Base-by-base conservation (phyloP, 805 yeast genomes). In the Candida taoyuanica region DNA sequence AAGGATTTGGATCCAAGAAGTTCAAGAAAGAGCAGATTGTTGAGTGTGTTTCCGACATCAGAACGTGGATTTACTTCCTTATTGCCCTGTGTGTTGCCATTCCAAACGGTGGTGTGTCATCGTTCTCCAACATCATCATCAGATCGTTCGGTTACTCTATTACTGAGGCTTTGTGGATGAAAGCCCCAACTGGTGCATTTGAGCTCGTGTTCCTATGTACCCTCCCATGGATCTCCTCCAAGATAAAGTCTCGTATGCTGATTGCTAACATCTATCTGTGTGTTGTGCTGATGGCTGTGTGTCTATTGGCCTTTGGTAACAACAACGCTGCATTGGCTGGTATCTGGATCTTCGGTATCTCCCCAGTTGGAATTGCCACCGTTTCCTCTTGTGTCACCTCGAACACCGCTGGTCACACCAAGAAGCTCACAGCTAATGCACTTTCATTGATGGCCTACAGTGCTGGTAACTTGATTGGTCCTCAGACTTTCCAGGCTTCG, bases 401-500 rank as follows among this genome's bases (percentile, higher is more conserved):
- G n/a, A 60, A 41, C 34, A 37, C 41, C 17, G 41, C 44, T 18
- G 44, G 44, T 12, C 40, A 36, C 38, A 37, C 44, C 15, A 41
- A 41, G 39, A 41, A 41, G 34, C 23, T 41, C 16, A 31, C 39
- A 9, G 41, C 41, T 18, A 41, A 41, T 28, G 41, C 44, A 20
- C 14, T 41, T 15, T 36, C 41, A 13, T 28, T 41, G 30, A 37
- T 41, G 36, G 40, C 35, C 53, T 40, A 32, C 39, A 14, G 24
- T 17, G 39, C 43, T 8, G 43, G 43, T 40, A 40, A 40, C 39
- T 63, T 82, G 25, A 71, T 80, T 39, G 91, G 88, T 2, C 87
- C 91, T 5, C 87, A 81, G 58, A 68, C 83, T 15, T 84, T 83
- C 63, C 67, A 65, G 40, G 59, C 71, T 0, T 46, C 57, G 7